These are phyloP conservation scores for Penicillium lagena DNA, from an alignment of 495 filamentous ascomycete genomes.

Conservation along the genomic window DNA sequence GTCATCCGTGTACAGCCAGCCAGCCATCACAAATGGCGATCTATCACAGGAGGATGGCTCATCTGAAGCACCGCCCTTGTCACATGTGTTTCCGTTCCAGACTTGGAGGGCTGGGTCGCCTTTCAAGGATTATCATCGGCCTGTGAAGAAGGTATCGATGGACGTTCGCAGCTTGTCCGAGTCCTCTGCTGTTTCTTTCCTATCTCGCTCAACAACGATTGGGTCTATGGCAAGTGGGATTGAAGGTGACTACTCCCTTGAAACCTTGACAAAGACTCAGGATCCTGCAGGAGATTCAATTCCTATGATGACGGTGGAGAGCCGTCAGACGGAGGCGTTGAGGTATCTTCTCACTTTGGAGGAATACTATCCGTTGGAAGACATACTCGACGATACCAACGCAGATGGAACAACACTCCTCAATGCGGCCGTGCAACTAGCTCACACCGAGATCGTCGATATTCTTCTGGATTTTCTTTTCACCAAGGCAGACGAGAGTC, in stretches of 20 bases:
- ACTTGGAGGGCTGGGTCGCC: slow-evolving; percentile 38
- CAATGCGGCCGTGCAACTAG: slow-evolving; percentile 88
- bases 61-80: slow-evolving; percentile 58
- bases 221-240: slow-evolving; percentile 65
- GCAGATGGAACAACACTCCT: slow-evolving; percentile 85
- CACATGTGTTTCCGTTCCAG: slow-evolving; percentile 89
- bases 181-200: slow-evolving; percentile 70
- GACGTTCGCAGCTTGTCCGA: slow-evolving; percentile 83
- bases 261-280: slow-evolving; percentile 74
- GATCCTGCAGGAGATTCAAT: slow-evolving; percentile 78
- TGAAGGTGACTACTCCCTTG: slow-evolving; percentile 80
- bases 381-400: slow-evolving; percentile 75
- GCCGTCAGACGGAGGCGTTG: slow-evolving; percentile 60
- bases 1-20: slow-evolving; percentile 18
- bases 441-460: slow-evolving; percentile 67
- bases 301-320: slow-evolving; percentile 93
- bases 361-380: slow-evolving; percentile 61
- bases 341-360: slow-evolving; percentile 70
- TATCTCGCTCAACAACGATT: slow-evolving; percentile 69
- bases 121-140: slow-evolving; percentile 38
- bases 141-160: slow-evolving; percentile 77
- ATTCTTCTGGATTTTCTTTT: slow-evolving; percentile 65
- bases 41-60: slow-evolving; percentile 14
- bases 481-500: slow-evolving; percentile 40
- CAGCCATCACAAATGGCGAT: slow-evolving; percentile 16